Evolutionary conservation across 2,329 filamentous ascomycete genomes (phyloP).

Genomic region (Monosporascus sp.): DNA sequence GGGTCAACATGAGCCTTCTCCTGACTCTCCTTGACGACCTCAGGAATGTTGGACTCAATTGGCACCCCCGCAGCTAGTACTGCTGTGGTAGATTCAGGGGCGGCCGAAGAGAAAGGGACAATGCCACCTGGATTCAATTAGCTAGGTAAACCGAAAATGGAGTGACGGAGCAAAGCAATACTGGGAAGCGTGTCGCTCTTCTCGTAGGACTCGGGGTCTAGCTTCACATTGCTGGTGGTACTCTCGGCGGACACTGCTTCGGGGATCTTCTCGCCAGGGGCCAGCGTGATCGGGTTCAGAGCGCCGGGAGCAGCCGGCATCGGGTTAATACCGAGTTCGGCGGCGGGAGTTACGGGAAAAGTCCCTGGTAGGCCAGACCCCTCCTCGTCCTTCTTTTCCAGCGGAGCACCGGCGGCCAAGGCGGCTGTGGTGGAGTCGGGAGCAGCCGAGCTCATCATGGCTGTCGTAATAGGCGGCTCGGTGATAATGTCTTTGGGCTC

Average conservation of each 20-base stretch:
- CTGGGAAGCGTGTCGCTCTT: constrained; percentile 64
- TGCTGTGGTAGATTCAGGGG: constrained; percentile 38
- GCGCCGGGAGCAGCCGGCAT: constrained; percentile 57
- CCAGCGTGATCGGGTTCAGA: constrained; percentile 76
- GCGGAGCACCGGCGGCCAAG: constrained; percentile 61
- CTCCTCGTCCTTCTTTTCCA: constrained; percentile 42
- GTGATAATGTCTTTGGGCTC: constrained; percentile 63
- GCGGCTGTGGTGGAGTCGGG: constrained; percentile 68
- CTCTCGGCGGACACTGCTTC: constrained; percentile 63
- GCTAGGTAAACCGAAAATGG: not conserved
- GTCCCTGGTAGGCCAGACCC: constrained; percentile 55
- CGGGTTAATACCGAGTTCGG: constrained; percentile 50
- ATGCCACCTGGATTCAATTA: constrained; percentile 17
- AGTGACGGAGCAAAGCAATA: constrained; percentile 9
- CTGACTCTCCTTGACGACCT: constrained; percentile 68
- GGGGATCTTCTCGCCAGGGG: constrained; percentile 77
- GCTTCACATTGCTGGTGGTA: constrained; percentile 65
- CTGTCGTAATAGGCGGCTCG: constrained; percentile 41
- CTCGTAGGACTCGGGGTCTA: constrained; percentile 84
- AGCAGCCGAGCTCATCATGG: constrained; percentile 61
- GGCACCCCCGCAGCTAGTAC: constrained; percentile 38
- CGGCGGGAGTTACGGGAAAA: constrained; percentile 67
- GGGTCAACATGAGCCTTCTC: constrained; percentile 57
- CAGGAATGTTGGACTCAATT: constrained; percentile 47
- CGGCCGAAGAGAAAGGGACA: constrained; percentile 28